Percentiles rank a stretch among this genome's conserved stretches.
Conservation (phyloP, 345 rosid genomes). For the Psidium guajava region DNA sequence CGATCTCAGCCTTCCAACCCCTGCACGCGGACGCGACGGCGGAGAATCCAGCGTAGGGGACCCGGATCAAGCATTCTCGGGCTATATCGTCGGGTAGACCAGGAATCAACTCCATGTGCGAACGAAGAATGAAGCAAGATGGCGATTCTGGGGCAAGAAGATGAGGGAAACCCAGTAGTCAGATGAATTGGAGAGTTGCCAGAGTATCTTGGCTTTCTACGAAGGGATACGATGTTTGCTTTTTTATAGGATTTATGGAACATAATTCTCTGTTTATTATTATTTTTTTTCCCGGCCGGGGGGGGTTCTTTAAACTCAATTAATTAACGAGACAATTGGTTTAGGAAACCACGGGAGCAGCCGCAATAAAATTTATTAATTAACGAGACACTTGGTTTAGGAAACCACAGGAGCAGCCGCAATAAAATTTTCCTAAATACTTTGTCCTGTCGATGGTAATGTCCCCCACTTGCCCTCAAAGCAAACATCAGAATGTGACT, state of each 20-base stretch:
- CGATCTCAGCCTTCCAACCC: slow-evolving; percentile 43
- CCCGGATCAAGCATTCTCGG: slow-evolving; percentile 47
- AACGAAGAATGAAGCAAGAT: neutral
- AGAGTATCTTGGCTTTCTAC: neutral
- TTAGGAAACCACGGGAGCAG: neutral
- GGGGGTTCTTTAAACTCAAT: neutral
- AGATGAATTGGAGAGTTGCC: neutral
- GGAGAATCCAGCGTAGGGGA: slow-evolving; percentile 27
- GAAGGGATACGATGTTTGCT: neutral
- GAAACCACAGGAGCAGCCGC: neutral
- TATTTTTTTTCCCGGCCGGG: no score
- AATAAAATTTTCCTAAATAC: neutral
- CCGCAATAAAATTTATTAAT: neutral
- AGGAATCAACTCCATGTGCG: slow-evolving; percentile 41
- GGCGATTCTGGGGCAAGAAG: neutral
- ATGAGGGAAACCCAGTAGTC: neutral
- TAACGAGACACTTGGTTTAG: neutral
- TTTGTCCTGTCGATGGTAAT: neutral
- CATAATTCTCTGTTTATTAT: neutral
- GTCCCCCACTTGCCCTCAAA: neutral
- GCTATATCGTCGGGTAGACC: slow-evolving; percentile 58
- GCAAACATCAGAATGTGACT: neutral
- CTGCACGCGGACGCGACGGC: slow-evolving; percentile 35
- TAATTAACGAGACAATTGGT: neutral
- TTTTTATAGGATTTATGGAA: neutral